These are phyloP conservation scores for Nakaseomyces delphensis DNA, from an alignment of 1,139 yeast genomes.

Conservation along the genomic window DNA sequence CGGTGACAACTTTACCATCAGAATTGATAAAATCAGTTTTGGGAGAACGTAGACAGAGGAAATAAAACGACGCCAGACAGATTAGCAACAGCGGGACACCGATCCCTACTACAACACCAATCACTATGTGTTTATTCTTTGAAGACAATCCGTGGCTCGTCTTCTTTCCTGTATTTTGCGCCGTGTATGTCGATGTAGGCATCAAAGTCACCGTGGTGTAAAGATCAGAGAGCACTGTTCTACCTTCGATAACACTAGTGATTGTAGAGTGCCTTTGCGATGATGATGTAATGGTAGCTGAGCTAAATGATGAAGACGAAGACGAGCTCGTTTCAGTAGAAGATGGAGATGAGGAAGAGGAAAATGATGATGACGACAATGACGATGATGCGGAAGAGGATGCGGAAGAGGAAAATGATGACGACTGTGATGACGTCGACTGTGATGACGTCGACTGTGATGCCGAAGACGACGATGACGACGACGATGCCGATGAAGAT, in stretches of 20 bases:
- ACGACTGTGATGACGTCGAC: background rate
- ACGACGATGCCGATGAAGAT: background rate
- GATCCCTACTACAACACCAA: slow-evolving; percentile 41
- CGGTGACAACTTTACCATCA: slow-evolving; percentile 35
- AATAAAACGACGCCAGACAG: slow-evolving; percentile 19
- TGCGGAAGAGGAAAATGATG: background rate
- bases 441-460: slow-evolving; percentile 8
- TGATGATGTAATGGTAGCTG: slow-evolving; percentile 11
- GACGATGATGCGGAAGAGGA: slow-evolving; percentile 1
- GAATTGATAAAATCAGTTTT: slow-evolving; percentile 34
- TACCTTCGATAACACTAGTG: slow-evolving; percentile 29
- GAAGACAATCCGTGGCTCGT: slow-evolving; percentile 32
- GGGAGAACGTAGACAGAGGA: slow-evolving; percentile 27
- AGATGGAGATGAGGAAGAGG: background rate
- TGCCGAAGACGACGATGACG: slow-evolving; percentile 6
- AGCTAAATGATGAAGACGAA: slow-evolving; percentile 10
- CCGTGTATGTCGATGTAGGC: slow-evolving; percentile 16
- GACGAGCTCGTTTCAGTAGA: slow-evolving; percentile 8
- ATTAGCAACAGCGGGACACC: slow-evolving; percentile 32
- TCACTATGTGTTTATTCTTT: slow-evolving; percentile 39
- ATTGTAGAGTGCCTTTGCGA: slow-evolving; percentile 12
- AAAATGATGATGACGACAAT: slow-evolving; percentile 5
- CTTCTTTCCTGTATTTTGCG: slow-evolving; percentile 16
- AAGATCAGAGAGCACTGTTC: slow-evolving; percentile 28
- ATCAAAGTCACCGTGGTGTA: slow-evolving; percentile 28